Evolutionary conservation across 2,329 filamentous ascomycete genomes (phyloP).

Genomic region (Pseudogymnoascus sp.): DNA sequence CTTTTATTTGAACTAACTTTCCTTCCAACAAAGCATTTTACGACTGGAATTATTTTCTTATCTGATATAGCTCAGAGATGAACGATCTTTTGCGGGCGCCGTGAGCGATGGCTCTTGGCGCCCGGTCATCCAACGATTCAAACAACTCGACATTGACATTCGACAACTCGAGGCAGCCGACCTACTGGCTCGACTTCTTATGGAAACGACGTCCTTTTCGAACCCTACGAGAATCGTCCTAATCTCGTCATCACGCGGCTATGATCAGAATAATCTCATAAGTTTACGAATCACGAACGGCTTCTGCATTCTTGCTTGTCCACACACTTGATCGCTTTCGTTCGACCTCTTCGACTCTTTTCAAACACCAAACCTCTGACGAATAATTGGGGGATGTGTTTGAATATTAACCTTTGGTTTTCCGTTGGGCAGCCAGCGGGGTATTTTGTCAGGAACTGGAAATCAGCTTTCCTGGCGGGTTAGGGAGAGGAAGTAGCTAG

Average conservation of each 20-base stretch:
- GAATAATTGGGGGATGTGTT: slow-evolving; percentile 11
- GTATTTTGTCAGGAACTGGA: neutral
- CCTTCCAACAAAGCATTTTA: slow-evolving; percentile 36
- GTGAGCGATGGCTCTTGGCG: slow-evolving; percentile 17
- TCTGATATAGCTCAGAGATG: slow-evolving; percentile 12
- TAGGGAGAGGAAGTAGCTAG: slow-evolving; percentile 27
- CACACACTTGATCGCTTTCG: neutral
- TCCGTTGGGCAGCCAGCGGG: neutral
- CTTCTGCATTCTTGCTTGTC: slow-evolving; percentile 13
- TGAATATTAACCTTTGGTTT: neutral
- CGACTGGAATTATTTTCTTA: slow-evolving; percentile 13
- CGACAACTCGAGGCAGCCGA: slow-evolving; percentile 23
- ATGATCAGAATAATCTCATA: slow-evolving; percentile 30
- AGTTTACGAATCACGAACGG: slow-evolving; percentile 28
- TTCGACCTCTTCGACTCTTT: slow-evolving; percentile 1
- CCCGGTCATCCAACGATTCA: slow-evolving; percentile 27
- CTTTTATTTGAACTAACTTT: slow-evolving; percentile 25
- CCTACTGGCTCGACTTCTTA: slow-evolving; percentile 31
- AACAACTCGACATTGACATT: slow-evolving; percentile 28
- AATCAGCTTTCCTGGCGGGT: slow-evolving; percentile 12
- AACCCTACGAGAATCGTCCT: slow-evolving; percentile 34
- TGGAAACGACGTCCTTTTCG: slow-evolving; percentile 29
- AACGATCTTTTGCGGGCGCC: slow-evolving; percentile 10
- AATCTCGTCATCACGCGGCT: slow-evolving; percentile 34
- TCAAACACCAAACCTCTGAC: slow-evolving; percentile 3